These are phyloP conservation scores for Bimuria novae-zelandiae DNA, from an alignment of 2,329 filamentous ascomycete genomes.

Conservation along the genomic window DNA sequence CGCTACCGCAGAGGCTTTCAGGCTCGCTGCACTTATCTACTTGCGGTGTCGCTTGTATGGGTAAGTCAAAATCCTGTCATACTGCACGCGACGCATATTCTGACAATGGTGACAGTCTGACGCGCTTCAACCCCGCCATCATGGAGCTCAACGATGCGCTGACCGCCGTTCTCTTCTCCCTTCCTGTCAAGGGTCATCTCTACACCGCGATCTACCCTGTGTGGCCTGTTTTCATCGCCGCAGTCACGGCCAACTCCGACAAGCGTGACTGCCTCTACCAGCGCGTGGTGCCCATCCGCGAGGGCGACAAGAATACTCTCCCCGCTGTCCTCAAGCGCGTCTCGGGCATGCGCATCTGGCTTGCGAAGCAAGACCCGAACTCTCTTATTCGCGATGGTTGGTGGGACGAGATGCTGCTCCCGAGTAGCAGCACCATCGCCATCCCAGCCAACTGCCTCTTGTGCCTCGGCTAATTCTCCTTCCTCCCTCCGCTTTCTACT, in stretches of 20 bases:
- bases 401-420: constrained; percentile 43
- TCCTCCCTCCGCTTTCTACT: background rate
- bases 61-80: constrained; percentile 15
- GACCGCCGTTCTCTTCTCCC: constrained; percentile 26
- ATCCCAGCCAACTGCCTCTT: constrained; percentile 21
- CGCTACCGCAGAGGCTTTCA: constrained; percentile 36
- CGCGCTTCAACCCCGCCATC: constrained; percentile 36
- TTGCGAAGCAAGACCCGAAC: constrained; percentile 33
- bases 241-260: constrained; percentile 37
- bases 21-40: constrained; percentile 40
- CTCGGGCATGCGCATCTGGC: constrained; percentile 36
- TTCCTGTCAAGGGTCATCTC: constrained; percentile 38
- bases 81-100: background rate
- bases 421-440: constrained; percentile 29
- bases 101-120: constrained; percentile 26
- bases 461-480: constrained; percentile 20
- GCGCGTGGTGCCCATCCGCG: constrained; percentile 36
- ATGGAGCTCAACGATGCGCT: constrained; percentile 35
- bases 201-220: constrained; percentile 41
- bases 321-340: constrained; percentile 37
- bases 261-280: constrained; percentile 39
- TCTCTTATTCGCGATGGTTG: constrained; percentile 30
- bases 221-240: constrained; percentile 41
- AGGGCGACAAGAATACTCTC: constrained; percentile 40
- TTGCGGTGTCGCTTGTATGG: constrained; percentile 38